A percentile compares a stretch with the other conserved stretches of the same genome.
Evolutionary conservation across 805 yeast genomes (phyloP).

Genomic region (Nakazawaea pomicola): DNA sequence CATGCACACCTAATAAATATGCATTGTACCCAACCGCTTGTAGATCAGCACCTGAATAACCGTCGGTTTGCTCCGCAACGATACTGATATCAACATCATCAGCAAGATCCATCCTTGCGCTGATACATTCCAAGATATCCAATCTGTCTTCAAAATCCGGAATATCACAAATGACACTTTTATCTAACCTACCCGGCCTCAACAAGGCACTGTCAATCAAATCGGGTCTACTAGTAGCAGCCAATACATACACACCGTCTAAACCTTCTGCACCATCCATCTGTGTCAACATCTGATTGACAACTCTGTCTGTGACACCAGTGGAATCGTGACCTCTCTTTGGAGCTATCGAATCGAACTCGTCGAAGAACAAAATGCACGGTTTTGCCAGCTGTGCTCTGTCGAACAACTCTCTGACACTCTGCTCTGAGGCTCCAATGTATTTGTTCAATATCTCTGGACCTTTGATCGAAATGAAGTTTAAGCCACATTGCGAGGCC

Average conservation of each 20-base stretch:
- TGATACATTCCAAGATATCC: slow-evolving; percentile 61
- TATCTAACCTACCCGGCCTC: slow-evolving; percentile 95
- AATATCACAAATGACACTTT: slow-evolving; percentile 84
- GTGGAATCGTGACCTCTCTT: slow-evolving; percentile 97
- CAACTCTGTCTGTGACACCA: slow-evolving; percentile 96
- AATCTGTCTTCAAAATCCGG: slow-evolving; percentile 67
- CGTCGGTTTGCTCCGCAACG: slow-evolving; percentile 59
- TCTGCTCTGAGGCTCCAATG: slow-evolving; percentile 96
- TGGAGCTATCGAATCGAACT: slow-evolving; percentile 95
- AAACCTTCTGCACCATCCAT: slow-evolving; percentile 99
- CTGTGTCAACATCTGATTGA: slow-evolving; percentile 92
- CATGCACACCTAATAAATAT: slow-evolving; percentile 78
- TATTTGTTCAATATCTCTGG: slow-evolving; percentile 94
- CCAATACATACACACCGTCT: slow-evolving; percentile 93
- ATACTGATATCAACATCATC: slow-evolving; percentile 45
- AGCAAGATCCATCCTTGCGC: slow-evolving; percentile 54
- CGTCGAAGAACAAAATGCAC: slow-evolving; percentile 89
- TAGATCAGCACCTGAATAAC: slow-evolving; percentile 92
- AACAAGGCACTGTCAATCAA: slow-evolving; percentile 89
- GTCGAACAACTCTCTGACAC: slow-evolving; percentile 88
- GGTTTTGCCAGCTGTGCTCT: slow-evolving; percentile 95
- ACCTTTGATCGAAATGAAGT: slow-evolving; percentile 90
- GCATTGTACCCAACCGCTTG: slow-evolving; percentile 93
- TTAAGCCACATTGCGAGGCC: slow-evolving; percentile 89
- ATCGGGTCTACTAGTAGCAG: slow-evolving; percentile 96